Base-by-base conservation (phyloP, 805 yeast species). In the Candida ovalis region DNA sequence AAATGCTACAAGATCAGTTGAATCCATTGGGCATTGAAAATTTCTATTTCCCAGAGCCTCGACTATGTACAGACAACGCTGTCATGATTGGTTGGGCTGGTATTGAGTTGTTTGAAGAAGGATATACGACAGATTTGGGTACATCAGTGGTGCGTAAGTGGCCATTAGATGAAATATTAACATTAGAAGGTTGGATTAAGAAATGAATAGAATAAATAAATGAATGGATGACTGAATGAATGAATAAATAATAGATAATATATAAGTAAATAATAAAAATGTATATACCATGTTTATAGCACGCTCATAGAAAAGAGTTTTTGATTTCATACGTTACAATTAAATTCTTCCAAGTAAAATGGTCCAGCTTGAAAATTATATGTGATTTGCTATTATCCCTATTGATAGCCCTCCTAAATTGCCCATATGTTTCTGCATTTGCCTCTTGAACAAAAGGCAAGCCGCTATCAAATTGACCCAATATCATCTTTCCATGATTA, bases 71-170 rank as follows among this genome's bases (percentile, higher is more conserved):
- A 0, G 99, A 94, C 61, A 94, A 94, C 64, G 96, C 97, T 0
- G 80, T 89, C 2, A 94, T 94, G 99, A 94, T 94, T 45, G 99
- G 97, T 1, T 88, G 95, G 82, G 96, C 98, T 0, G 99, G 97
- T 0, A 88, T 92, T 8, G 97, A 92, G 63, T 67, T 91, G 18
- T 85, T 70, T 61, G 96, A 90, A 61, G 56, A 62, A 17, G 75
- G 77, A 5, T 62, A 67, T 18, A 69, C 74, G 12, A 78, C 90
- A 0, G 76, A 74, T 5, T 57, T 86, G 38, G 74, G 68, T 10
- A 77, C 81, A 2, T 59, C 75, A n/a, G 95, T 96, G 1, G 70
- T 80, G 1, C 71, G 89, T 42, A 88, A 82, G 66, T 92, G 99
- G 99, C 91, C 96, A 1, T 60, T 90, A 50, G 66, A 74, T 42